Base-by-base conservation (phyloP, 257 asterid species). In the Rubia yunnanensis region DNA sequence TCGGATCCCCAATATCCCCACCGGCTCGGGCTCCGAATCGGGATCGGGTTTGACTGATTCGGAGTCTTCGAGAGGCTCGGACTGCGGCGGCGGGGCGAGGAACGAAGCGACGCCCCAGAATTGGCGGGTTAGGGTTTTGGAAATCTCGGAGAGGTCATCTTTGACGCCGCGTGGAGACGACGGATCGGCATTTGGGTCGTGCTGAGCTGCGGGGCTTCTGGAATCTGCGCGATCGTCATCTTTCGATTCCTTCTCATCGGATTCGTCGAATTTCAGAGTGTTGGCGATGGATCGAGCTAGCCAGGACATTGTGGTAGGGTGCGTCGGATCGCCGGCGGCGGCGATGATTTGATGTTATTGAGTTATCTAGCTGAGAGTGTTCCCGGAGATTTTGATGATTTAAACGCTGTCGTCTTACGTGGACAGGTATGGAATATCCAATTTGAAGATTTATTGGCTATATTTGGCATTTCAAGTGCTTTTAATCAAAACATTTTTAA, bases 61-160 rank as follows among this genome's bases (percentile, higher is more conserved):
- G 22, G 61, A 30, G 24, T 54, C 71, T 23, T 35, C 10, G 22
- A 63, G 7, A 4, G 67, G 35, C 20, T 63, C 68, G 49, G 63
- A 66, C 64, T 81, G 88, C 8, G 96, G 92, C 0, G 98, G 96
- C 30, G 99, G 98, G 1, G 99, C 96, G 28, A 94, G 77, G 74
- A 90, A 90, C 6, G 99, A 88, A n/a, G 99, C 96, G 11, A 94
- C 96, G 69, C 99, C 98, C 96, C 98, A 88, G 46, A 94, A 85
- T 69, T 90, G 98, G 67, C 99, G 95, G 67, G 86, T 80, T 55
- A 91, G 81, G 80, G 98, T 85, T 74, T 84, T 86, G 59, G 87
- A 83, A 65, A 94, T 77, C 86, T 88, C 99, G 20, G 99, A 86
- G n/a, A 94, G 79, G 73, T 94, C 99, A 52, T 91, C 98, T 64